Evolutionary conservation across 305 asterid genomes (phyloP), one percentile per base, ranked within the genome.

Genomic region (Withania somnifera): DNA sequence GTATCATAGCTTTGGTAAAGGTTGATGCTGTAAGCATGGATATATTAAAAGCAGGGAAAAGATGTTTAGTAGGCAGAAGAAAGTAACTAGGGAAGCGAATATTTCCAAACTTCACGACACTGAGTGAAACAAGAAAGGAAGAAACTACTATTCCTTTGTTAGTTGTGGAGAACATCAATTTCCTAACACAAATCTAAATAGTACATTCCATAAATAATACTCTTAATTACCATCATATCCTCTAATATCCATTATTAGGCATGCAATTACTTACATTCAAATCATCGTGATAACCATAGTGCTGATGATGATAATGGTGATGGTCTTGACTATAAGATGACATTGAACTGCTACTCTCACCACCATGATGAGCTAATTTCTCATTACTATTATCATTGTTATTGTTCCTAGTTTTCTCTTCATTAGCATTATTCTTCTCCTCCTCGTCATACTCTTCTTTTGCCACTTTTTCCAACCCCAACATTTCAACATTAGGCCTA

Each of bases 201-300:
- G 22, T 73, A 73, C 79, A 73, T 26, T 26, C 36, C 79, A 73
- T 60, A 2, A 60, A 73, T 17, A 26, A 73, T 26, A 73, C 42
- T 10, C 78, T 71, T 71, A 54, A 47, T 40, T 24, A 73, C 58
- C 56, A 69, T 69, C 32, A 20, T 60, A 56, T 63, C 60, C 54
- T 20, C 73, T 42, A 81, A 78, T 84, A 80, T 17, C 88, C 90
- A 85, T 85, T 85, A 63, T 88, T 89, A 17, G 89, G 86, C 91
- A 88, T 89, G 78, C 88, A 86, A 84, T 93, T 91, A 87, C 91
- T 92, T 45, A 92, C 92, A 93, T 94, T 91, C 32, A 92, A 69
- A 66, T 94, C 97, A 69, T 86, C 93, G 56, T 90, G 88, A 86
- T 92, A 88, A 67, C 81, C 89, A 86, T 38, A 90, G 85, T 90